Conservation (phyloP, 495 filamentous ascomycete species). For the Aspergillus bertholletiae region DNA sequence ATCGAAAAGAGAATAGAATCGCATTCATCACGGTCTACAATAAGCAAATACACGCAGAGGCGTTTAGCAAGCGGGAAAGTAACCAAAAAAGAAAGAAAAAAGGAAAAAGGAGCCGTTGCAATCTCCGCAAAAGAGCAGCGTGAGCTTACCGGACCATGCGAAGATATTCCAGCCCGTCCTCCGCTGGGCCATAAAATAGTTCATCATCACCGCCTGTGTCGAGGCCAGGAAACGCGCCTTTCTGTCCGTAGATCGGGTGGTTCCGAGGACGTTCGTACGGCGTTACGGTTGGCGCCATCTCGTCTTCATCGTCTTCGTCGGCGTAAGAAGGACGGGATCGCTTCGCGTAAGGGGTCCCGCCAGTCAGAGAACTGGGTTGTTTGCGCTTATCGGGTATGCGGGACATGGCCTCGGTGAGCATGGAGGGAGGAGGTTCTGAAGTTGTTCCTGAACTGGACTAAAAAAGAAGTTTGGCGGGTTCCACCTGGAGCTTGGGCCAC, state of each 20-base stretch:
- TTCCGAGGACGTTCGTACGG: conserved; percentile 44
- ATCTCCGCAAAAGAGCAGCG: too few relatives aligned
- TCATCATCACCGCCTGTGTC: conserved; percentile 51
- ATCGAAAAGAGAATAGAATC: neutral
- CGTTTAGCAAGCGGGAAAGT: conserved; percentile 21
- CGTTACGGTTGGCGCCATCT: conserved; percentile 10
- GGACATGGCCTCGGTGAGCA: conserved; percentile 4
- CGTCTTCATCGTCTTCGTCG: conserved; percentile 21
- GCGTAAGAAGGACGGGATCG: conserved; percentile 28
- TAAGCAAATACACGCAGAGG: conserved; percentile 24
- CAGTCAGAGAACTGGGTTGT: conserved; percentile 17
- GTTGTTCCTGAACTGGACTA: neutral
- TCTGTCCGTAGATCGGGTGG: conserved; percentile 71
- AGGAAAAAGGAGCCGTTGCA: conserved; percentile 1
- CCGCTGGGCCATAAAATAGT: conserved; percentile 46
- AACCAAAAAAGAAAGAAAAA: conserved; percentile 7
- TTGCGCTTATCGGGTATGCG: conserved; percentile 38
- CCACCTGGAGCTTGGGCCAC: conserved; percentile 18
- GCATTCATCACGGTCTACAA: conserved; percentile 7
- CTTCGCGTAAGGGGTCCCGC: conserved; percentile 21
- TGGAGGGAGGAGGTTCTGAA: conserved; percentile 7
- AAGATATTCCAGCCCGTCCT: conserved; percentile 71
- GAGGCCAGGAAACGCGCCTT: conserved; percentile 72
- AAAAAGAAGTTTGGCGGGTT: conserved; percentile 2
- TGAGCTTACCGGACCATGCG: conserved; percentile 76